Base-by-base conservation (phyloP, 2,329 filamentous ascomycete genomes). In the Emericellopsis atlantica region DNA sequence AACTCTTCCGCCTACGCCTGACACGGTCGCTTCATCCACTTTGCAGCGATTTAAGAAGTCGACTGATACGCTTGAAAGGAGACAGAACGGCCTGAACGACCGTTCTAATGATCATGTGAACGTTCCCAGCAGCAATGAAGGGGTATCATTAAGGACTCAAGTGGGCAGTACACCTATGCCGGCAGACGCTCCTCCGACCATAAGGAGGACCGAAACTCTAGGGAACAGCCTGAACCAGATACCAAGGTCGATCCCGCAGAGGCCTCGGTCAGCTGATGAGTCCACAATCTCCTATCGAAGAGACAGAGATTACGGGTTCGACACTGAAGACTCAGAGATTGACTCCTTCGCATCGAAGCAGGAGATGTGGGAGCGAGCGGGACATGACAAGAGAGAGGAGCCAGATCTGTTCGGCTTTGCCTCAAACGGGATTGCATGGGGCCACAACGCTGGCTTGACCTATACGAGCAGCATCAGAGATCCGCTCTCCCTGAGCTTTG, bases 361-460 rank as follows among this genome's bases (percentile, higher is more conserved):
- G 5, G 74, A 78, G 41, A 72, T 74, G 21, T 79, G 74, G 74
- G 65, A 78, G 56, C 66, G 65, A 6, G 43, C 39, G 2, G 38
- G 70, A 45, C 45, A 4, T 43, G 41, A 1, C 52, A 54, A 1
- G 51, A 48, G 1, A 52, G 56, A 22, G 47, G 48, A 1, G 74
- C 72, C 72, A 0, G 73, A 76, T 43, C 57, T 76, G 2, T 76
- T 76, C 44, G 60, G 65, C 15, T 74, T 77, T 43, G 72, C 72
- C 43, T 37, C 45, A 44, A 44, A 45, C 49, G 43, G 31, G 42
- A 4, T 49, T 43, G 38, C 26, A 29, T 29, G 26, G 26, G 9
- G 6, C 46, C 18, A 53, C 52, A 40, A 32, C 43, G 7, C 37
- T 33, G 11, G 39, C 44, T 16, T 50, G 50, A 11, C 52, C 45